These are phyloP conservation scores for Solanum pinnatisectum DNA, from an alignment of 257 asterid species.

Conservation along the genomic window DNA sequence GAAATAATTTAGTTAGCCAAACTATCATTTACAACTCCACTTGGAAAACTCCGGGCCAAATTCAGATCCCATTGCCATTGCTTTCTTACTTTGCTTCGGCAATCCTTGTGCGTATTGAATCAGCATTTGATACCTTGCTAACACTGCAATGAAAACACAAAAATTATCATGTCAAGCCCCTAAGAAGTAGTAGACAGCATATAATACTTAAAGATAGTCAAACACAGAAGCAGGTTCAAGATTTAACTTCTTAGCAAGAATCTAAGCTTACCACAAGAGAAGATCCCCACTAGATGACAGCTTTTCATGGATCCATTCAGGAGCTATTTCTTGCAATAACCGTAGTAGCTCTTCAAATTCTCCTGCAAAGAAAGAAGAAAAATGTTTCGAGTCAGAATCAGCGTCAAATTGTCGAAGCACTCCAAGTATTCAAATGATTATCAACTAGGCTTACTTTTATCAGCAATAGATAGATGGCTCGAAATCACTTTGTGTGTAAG, in stretches of 20 bases:
- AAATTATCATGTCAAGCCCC: not conserved
- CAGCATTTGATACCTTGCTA: conserved; percentile 44
- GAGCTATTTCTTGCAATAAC: conserved; percentile 68
- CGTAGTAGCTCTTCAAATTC: conserved; percentile 67
- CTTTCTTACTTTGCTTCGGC: conserved; percentile 35
- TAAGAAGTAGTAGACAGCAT: not conserved
- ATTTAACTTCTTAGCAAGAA: not conserved
- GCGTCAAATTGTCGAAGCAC: not conserved
- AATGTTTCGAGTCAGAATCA: not conserved
- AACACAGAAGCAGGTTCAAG: not conserved
- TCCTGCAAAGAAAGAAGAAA: conserved; percentile 29
- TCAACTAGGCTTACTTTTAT: conserved; percentile 41
- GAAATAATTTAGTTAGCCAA: not conserved
- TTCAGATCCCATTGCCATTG: not conserved
- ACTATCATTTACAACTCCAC: not conserved
- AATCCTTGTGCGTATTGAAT: conserved; percentile 40
- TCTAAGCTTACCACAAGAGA: conserved; percentile 45
- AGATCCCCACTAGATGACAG: conserved; percentile 45
- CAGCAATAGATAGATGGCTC: conserved; percentile 34
- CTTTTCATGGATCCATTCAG: conserved; percentile 79
- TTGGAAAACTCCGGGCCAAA: not conserved
- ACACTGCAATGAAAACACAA: conserved; percentile 33
- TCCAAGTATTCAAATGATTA: not conserved
- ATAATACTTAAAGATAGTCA: not conserved
- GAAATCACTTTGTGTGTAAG: conserved; percentile 40